These are phyloP conservation scores for Populus hybrid DNA, from an alignment of 441 rosid genomes.

Conservation along the genomic window DNA sequence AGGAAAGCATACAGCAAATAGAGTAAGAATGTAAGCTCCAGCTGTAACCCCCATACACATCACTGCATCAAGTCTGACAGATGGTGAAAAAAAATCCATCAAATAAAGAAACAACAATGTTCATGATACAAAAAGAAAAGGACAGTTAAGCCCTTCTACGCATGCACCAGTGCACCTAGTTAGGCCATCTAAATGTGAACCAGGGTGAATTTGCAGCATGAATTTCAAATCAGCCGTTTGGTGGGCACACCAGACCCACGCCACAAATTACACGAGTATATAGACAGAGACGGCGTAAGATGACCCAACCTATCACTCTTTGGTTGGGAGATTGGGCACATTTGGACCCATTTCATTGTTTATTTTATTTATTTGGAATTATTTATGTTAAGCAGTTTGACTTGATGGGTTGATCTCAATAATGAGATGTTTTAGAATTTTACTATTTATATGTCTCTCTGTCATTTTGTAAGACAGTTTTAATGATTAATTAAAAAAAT, in stretches of 20 bases:
- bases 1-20: conserved; percentile 72
- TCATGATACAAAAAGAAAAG: neutral
- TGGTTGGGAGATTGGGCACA: no score
- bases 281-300: no score
- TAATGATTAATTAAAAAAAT: no score
- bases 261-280: no score
- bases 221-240: neutral
- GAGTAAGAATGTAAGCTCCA: conserved; percentile 87
- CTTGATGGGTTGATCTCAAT: no score
- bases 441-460: no score
- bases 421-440: no score
- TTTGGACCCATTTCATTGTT: no score
- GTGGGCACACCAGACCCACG: neutral
- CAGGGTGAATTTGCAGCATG: neutral
- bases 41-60: conserved; percentile 98
- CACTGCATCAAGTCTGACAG: conserved; percentile 77
- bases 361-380: no score
- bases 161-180: neutral
- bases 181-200: neutral
- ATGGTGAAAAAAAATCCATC: neutral
- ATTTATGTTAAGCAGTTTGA: no score
- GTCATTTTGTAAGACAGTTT: no score
- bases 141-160: neutral
- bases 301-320: no score
- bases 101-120: neutral